Base-by-base conservation (phyloP, 768 basidiomycete genomes). In the Rhodotorula toruloides region DNA sequence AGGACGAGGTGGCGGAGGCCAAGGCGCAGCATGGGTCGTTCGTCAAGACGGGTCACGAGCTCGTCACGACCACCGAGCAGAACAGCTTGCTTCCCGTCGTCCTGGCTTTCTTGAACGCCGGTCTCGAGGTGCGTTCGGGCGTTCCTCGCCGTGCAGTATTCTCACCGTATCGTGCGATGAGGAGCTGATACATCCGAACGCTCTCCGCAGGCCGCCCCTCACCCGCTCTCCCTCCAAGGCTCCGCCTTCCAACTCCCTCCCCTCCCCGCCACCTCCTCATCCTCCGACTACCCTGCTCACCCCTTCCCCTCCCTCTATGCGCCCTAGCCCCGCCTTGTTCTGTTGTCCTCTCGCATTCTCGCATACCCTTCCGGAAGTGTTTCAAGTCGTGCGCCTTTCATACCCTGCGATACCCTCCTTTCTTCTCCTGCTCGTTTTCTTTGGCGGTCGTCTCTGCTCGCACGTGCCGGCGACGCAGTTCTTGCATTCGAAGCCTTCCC, bases 51-150 rank as follows among this genome's bases (percentile, higher is more conserved):
- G 85, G 88, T n/a, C 84, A 85, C 62, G 92, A 94, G 73, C 78
- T 98, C 66, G 86, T 89, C 74, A 77, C 87, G 73, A 84, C 89
- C 39, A 93, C 91, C 76, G 84, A 86, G 71, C 92, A 96, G 77
- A 98, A 96, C 73, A 91, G 91, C 75, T 82, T 88, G 21, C 85
- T 97, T 43, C 83, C 89, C 6, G 53, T 62, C n/a, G 65, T 65
- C 44, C 55, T 65, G 44, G 63, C 67, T 31, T 72, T 67, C 59
- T 52, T 71, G 25, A 50, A 58, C 8, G 37, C 49, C 7, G 69
- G 69, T 1, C 54, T 61, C 39, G 57, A 55, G 42, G 69, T 67
- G 53, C 27, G 61, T 57, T n/a, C n/a, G n/a, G n/a, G n/a, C n/a
- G n/a, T n/a, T n/a, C n/a, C n/a, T n/a, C n/a, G n/a, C n/a, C n/a